A percentile compares a stretch with the other conserved stretches of the same genome.
phyloP scores from a whole-genome alignment of 495 filamentous ascomycete species.

The Xylaria palmicola region DNA sequence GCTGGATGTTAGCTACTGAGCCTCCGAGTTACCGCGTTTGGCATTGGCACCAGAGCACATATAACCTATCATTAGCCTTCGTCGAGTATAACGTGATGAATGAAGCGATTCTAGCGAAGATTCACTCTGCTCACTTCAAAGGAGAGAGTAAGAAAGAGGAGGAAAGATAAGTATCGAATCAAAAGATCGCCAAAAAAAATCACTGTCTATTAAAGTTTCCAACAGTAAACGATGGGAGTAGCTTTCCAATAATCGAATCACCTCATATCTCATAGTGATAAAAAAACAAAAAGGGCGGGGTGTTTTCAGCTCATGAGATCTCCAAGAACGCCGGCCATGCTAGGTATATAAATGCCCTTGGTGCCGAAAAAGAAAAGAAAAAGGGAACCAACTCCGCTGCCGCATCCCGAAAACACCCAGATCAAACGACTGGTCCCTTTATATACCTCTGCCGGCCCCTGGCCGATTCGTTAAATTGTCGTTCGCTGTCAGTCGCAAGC shows the following conservation, averaged over 20 bases:
- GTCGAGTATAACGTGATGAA: too few relatives aligned
- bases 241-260: neutral
- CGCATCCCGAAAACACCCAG: neutral
- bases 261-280: constrained; percentile 13
- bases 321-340: constrained; percentile 16
- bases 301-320: constrained; percentile 1
- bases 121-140: too few relatives aligned
- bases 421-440: neutral
- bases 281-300: neutral
- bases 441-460: neutral
- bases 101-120: too few relatives aligned
- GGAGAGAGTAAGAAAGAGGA: too few relatives aligned
- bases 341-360: constrained; percentile 17
- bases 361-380: neutral
- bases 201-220: neutral
- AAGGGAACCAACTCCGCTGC: neutral
- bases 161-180: too few relatives aligned
- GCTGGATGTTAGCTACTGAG: too few relatives aligned
- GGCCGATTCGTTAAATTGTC: neutral
- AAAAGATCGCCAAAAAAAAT: too few relatives aligned
- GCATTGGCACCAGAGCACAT: too few relatives aligned
- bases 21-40: too few relatives aligned
- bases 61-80: too few relatives aligned
- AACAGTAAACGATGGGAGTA: neutral
- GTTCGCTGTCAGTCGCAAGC: neutral